Base-by-base conservation (phyloP, 768 basidiomycete genomes). In the Rhodotorula toruloides region DNA sequence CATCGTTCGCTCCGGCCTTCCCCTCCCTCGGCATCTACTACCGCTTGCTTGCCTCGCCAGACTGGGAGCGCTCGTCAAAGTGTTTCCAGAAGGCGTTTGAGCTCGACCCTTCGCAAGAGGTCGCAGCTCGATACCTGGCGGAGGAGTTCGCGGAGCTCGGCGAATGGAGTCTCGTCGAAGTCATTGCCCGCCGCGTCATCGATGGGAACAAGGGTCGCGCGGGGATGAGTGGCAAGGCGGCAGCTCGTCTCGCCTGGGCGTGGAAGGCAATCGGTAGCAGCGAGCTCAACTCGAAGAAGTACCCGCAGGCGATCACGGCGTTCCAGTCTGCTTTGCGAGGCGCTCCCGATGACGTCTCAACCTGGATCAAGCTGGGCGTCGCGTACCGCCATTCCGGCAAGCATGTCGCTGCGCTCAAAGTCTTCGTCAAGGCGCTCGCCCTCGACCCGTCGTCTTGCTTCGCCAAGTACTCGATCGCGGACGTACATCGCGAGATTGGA, bases 61-160 rank as follows among this genome's bases (percentile, higher is more conserved):
- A 98, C 77, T 86, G 85, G 31, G 83, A 84, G 11, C 85, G 93
- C 43, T 89, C 94, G 1, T 87, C 89, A 6, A 93, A 92, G 76
- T 98, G 94, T 76, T 97, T 94, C 77, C 92, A 98, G 74, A 97
- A 94, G 74, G 96, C 94, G 1, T 97, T 99, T 73, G 96, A 98
- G 77, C 84, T 98, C 10, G 94, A 98, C 78, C 83, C 91, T 4
- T 83, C 88, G 22, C 90, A 99, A 77, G 85, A 82, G 17, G 85
- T 87, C 29, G 91, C 96, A 2, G 96, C 94, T 0, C 82, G 83
- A 58, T 82, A 86, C 62, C 82, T 99, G 7, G 92, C 91, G 0
- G 85, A 87, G 72, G 87, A 89, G 5, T 97, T 97, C 76, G 91
- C 93, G 0, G 86, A 91, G 61, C 89, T 96, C 68, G 82, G 85